Evolutionary conservation across 164 flowering plant species (phyloP).

Genomic region (Aristolochia fimbriata): DNA sequence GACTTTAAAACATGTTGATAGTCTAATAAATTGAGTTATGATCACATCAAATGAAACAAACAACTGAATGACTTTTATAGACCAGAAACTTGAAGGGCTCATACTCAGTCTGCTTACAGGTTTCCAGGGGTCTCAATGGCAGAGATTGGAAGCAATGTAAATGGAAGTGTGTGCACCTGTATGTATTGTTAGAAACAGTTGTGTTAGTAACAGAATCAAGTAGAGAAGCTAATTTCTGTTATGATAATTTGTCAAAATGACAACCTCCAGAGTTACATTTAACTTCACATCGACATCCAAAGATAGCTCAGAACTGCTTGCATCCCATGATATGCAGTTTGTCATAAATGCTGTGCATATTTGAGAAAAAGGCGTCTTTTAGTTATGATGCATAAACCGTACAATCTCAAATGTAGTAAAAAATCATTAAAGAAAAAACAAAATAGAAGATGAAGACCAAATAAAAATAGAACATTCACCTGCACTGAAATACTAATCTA

Average conservation of each 20-base stretch:
- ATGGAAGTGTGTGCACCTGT: constrained; percentile 62
- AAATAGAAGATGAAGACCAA: too few relatives aligned
- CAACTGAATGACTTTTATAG: background rate
- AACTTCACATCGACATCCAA: constrained; percentile 59
- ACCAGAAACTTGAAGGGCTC: background rate
- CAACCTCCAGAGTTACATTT: constrained; percentile 60
- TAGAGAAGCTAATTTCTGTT: background rate
- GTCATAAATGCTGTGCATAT: constrained; percentile 52
- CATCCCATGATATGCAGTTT: constrained; percentile 59
- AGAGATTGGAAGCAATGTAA: constrained; percentile 47
- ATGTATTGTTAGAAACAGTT: background rate
- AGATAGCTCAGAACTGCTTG: constrained; percentile 30
- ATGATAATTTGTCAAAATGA: background rate
- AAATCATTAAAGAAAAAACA: too few relatives aligned
- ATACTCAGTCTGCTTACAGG: constrained; percentile 32
- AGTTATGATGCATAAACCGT: background rate
- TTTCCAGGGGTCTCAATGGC: constrained; percentile 77
- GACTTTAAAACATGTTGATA: background rate
- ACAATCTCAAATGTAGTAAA: too few relatives aligned
- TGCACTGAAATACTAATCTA: too few relatives aligned
- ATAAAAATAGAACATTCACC: too few relatives aligned
- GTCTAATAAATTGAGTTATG: background rate
- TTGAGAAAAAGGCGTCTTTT: background rate
- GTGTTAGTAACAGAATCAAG: background rate
- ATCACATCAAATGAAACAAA: background rate